These are phyloP conservation scores for Obelidium mucronatum DNA, from an alignment of 192 early-diverging fungal genomes.

Conservation along the genomic window DNA sequence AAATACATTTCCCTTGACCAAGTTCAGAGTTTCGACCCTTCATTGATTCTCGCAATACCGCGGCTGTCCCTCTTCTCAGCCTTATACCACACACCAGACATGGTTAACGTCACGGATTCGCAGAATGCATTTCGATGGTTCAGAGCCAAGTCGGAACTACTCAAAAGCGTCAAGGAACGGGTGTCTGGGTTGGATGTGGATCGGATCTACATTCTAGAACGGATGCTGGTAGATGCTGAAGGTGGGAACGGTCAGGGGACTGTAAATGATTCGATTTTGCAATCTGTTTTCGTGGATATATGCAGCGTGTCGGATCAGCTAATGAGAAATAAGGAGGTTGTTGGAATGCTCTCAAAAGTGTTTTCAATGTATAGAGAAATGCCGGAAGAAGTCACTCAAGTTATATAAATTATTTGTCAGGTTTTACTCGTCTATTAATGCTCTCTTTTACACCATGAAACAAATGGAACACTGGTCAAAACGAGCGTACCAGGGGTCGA, in stretches of 20 bases:
- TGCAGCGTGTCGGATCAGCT: slow-evolving; percentile 64
- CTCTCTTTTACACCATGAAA: too few relatives aligned
- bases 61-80: slow-evolving; percentile 66
- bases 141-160: slow-evolving; percentile 46
- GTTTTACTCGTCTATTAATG: too few relatives aligned
- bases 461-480: too few relatives aligned
- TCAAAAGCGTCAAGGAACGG: slow-evolving; percentile 3
- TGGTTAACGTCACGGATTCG: slow-evolving; percentile 60
- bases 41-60: slow-evolving; percentile 65
- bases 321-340: slow-evolving; percentile 61
- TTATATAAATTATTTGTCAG: too few relatives aligned
- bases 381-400: slow-evolving; percentile 10
- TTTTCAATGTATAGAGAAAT: slow-evolving; percentile 60
- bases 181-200: neutral
- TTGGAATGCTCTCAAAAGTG: slow-evolving; percentile 62
- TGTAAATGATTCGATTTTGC: slow-evolving; percentile 1
- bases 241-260: neutral
- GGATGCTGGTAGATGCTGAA: slow-evolving; percentile 24
- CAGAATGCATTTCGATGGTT: slow-evolving; percentile 71
- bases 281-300: slow-evolving; percentile 54
- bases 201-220: slow-evolving; percentile 24
- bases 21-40: slow-evolving; percentile 64
- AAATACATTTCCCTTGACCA: slow-evolving; percentile 48
- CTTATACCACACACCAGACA: slow-evolving; percentile 59
- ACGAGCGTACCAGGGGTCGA: too few relatives aligned